phyloP scores from a whole-genome alignment of 2,329 filamentous ascomycete genomes.

The Phyllosticta capitalensis region DNA sequence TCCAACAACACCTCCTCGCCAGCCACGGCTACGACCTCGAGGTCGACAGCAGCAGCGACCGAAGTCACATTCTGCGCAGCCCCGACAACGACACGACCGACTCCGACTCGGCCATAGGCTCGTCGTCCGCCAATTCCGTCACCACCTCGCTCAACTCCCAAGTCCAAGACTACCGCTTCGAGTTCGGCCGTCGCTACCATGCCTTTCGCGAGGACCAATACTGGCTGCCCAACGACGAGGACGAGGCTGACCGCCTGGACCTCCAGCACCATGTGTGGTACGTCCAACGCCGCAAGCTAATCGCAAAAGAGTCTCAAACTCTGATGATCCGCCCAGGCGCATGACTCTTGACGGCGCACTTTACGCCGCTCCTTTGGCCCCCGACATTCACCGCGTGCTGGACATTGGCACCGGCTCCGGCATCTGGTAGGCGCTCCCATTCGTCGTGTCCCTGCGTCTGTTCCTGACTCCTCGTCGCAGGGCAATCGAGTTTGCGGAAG shows the following conservation, averaged over 20 bases:
- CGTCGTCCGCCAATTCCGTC: neutral
- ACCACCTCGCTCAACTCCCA: conserved; percentile 27
- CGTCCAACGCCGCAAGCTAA: neutral
- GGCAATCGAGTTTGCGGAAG: conserved; percentile 25
- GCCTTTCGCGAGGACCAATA: conserved; percentile 28
- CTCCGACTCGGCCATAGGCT: neutral
- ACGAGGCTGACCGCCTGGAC: conserved; percentile 28
- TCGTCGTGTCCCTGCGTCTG: neutral
- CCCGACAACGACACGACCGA: neutral
- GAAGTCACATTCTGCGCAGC: neutral
- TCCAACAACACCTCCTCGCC: neutral
- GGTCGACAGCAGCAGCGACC: conserved; percentile 2
- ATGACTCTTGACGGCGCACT: conserved; percentile 27
- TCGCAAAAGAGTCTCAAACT: neutral
- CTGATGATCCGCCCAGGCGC: conserved; percentile 10
- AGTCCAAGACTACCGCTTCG: conserved; percentile 27
- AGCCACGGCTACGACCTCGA: conserved; percentile 1
- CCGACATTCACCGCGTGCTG: conserved; percentile 13
- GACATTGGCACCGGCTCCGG: conserved; percentile 27
- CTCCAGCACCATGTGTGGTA: conserved; percentile 29
- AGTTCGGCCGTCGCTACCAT: conserved; percentile 30
- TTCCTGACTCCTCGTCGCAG: neutral
- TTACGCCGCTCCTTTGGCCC: conserved; percentile 23
- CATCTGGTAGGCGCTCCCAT: conserved; percentile 17
- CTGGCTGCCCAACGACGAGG: conserved; percentile 28